Percentiles rank a stretch among this genome's conserved stretches.
Conservation (phyloP, 768 basidiomycete species). For the Leccinum disarticulatum region DNA sequence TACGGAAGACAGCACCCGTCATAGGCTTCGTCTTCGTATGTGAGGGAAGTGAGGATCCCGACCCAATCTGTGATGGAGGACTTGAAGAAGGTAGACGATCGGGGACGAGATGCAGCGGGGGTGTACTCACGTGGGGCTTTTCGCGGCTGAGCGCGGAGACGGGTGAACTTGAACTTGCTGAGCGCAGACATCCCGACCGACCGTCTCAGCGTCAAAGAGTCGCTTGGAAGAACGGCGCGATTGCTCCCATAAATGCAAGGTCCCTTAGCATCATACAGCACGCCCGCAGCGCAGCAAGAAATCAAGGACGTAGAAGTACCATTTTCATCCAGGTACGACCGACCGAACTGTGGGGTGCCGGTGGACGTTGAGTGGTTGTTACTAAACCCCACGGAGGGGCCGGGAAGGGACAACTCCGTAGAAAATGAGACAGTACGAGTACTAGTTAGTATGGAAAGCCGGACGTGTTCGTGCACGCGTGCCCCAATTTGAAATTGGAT, state of each 20-base stretch:
- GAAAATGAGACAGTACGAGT: no score
- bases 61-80: constrained; percentile 96
- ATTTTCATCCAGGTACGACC: no score
- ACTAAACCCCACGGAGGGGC: no score
- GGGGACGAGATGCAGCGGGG: not conserved
- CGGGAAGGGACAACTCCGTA: no score
- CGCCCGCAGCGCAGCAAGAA: no score
- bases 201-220: not conserved
- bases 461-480: no score
- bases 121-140: constrained; percentile 63
- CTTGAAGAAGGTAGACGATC: constrained; percentile 37
- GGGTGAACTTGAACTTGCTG: constrained; percentile 44
- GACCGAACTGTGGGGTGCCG: no score
- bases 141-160: constrained; percentile 68
- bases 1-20: constrained; percentile 60
- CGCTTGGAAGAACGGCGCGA: not conserved
- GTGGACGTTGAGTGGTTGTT: no score
- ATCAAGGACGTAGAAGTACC: not conserved
- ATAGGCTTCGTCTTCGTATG: constrained; percentile 77
- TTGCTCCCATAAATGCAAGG: constrained; percentile 5
- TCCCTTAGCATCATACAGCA: constrained; percentile 4
- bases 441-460: no score
- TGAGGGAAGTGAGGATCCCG: constrained; percentile 79
- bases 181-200: constrained; percentile 39
- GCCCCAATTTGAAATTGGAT: no score